Base-by-base conservation (phyloP, 306 rosid species). In the Lathyrus aphaca region DNA sequence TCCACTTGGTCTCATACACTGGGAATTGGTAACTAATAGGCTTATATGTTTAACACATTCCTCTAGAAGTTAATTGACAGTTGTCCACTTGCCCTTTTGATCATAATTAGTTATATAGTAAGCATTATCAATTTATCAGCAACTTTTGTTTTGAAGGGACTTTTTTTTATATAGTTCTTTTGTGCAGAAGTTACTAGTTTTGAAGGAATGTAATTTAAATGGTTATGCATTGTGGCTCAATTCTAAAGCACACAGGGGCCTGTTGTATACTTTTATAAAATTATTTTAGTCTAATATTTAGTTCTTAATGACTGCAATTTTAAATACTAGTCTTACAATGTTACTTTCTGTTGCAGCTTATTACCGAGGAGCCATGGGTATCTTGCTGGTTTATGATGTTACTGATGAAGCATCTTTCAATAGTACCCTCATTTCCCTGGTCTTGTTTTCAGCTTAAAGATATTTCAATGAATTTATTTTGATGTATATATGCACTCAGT, bases 331-430 rank as follows among this genome's bases (percentile, higher is more conserved):
- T 43, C 81, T 64, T 70, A 55, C 46, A 60, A 49, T 69, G 71
- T 49, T 73, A 35, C 66, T 54, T 10, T 43, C 21, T 78, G 76
- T 57, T 79, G 89, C 92, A 90, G 96, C 96, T 77, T 90, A 90
- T 79, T 87, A 90, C 60, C 89, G 96, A 44, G 96, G 97, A 84
- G 94, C 94, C 72, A 90, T 90, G 96, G 94, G 94, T 64, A 87
- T 87, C 78, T 84, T 90, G 82, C 83, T 89, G 81, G 96, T 89
- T 54, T 89, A 89, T 64, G 96, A 89, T 81, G 96, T 89, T 76
- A 86, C 96, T 32, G 96, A 89, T 66, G 96, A 89, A 84, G 87
- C 92, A 64, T 89, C 96, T 49, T 89, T 89, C 78, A 89, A 84
- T 69, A 86, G 96, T 89, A 83, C 80, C 49, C 69, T 56, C 70